These are phyloP conservation scores for Citrus medica DNA, from an alignment of 345 rosid species.

Conservation along the genomic window DNA sequence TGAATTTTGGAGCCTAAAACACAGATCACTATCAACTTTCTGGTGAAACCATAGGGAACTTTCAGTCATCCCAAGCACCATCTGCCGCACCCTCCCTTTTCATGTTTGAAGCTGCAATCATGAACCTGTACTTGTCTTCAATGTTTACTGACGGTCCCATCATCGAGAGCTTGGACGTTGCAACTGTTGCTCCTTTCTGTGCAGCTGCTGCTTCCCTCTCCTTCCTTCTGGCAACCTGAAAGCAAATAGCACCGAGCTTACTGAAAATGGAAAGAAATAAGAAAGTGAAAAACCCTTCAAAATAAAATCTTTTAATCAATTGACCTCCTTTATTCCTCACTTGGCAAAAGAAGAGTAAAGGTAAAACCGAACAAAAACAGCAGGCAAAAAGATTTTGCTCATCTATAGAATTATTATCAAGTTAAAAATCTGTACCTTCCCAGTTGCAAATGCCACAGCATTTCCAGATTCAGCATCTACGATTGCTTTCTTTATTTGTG, in stretches of 20 bases:
- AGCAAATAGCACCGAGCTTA: background rate
- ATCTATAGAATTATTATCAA: background rate
- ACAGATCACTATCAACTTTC: constrained; percentile 4
- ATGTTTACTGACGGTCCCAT: constrained; percentile 26
- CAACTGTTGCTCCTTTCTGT: constrained; percentile 27
- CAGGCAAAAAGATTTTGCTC: background rate
- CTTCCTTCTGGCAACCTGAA: constrained; percentile 36
- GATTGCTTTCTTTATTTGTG: constrained; percentile 35
- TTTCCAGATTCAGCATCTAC: constrained; percentile 35
- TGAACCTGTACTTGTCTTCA: constrained; percentile 40
- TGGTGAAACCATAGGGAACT: background rate
- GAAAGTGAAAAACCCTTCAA: background rate
- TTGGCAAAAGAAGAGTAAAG: background rate
- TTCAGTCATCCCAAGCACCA: constrained; percentile 40
- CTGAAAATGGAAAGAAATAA: background rate
- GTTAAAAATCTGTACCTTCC: constrained; percentile 29
- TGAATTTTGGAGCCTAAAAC: background rate
- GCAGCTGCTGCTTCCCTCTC: constrained; percentile 37
- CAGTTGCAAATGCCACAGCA: constrained; percentile 32
- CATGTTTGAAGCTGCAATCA: constrained; percentile 27
- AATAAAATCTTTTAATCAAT: background rate
- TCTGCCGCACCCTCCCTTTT: constrained; percentile 35
- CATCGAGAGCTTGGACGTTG: constrained; percentile 17
- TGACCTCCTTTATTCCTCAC: background rate
- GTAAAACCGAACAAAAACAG: background rate